Percentiles rank a stretch among this genome's conserved stretches.
Conservation (phyloP, 306 rosid species). For the Abrus precatorius region DNA sequence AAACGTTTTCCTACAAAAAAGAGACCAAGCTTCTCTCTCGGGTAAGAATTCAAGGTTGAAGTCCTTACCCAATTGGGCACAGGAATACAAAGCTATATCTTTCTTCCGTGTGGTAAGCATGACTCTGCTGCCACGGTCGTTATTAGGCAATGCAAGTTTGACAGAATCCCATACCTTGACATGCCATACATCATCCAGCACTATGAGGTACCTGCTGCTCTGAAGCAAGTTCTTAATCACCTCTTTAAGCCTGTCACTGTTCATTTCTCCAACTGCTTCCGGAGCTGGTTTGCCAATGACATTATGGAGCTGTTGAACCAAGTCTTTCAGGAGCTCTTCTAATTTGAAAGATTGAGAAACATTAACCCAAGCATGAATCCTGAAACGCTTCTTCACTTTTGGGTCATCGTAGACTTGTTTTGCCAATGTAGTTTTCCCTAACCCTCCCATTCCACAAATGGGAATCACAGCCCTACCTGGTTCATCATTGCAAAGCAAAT, state of each 20-base stretch:
- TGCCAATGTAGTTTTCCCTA: conserved; percentile 67
- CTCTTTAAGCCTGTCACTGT: conserved; percentile 43
- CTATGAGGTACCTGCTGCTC: conserved; percentile 59
- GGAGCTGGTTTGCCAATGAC: conserved; percentile 63
- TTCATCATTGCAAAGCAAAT: conserved; percentile 58
- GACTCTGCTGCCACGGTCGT: conserved; percentile 57
- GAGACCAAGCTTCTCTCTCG: conserved; percentile 56
- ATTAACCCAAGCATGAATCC: conserved; percentile 65
- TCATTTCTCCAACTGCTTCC: conserved; percentile 52
- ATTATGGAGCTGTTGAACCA: conserved; percentile 57
- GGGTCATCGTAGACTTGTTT: conserved; percentile 65
- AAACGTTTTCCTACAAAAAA: conserved; percentile 65
- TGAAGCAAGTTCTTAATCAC: conserved; percentile 56
- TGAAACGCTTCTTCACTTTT: conserved; percentile 57
- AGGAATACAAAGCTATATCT: conserved; percentile 55
- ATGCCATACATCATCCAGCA: conserved; percentile 64
- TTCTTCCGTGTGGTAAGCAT: conserved; percentile 62
- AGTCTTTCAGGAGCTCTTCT: conserved; percentile 56
- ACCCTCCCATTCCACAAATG: conserved; percentile 66
- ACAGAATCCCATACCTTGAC: conserved; percentile 60
- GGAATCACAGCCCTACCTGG: conserved; percentile 54
- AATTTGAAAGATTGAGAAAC: conserved; percentile 47
- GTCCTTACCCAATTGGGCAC: conserved; percentile 49
- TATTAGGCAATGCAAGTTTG: conserved; percentile 56
- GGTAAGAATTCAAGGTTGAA: conserved; percentile 58